Evolutionary conservation across 2,329 filamentous ascomycete species (phyloP).

Genomic region (Alternaria sp.): DNA sequence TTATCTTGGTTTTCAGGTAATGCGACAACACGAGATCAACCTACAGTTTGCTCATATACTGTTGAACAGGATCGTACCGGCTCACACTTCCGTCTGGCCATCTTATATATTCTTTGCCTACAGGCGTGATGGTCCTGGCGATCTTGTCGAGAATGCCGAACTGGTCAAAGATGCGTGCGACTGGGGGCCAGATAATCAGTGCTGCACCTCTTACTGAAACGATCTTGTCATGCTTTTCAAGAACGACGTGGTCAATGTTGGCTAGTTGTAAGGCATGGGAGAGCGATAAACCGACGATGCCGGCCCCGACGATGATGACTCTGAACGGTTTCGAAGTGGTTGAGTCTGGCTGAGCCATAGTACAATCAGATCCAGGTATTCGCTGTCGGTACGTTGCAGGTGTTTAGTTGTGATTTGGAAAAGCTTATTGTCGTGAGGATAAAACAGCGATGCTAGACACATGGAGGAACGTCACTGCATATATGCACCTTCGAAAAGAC

Average conservation of each 20-base stretch:
- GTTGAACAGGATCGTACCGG: not conserved
- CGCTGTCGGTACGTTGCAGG: not conserved
- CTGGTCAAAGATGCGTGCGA: slow-evolving; percentile 34
- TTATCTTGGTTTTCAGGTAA: not conserved
- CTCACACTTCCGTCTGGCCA: slow-evolving; percentile 26
- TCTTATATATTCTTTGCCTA: slow-evolving; percentile 15
- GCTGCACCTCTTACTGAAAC: slow-evolving; percentile 32
- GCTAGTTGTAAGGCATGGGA: slow-evolving; percentile 30
- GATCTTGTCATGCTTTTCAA: slow-evolving; percentile 33
- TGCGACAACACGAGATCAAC: not conserved
- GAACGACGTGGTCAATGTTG: slow-evolving; percentile 34
- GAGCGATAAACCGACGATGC: slow-evolving; percentile 29
- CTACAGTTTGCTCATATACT: slow-evolving; percentile 6
- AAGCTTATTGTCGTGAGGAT: not conserved
- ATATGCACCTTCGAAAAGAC: not conserved
- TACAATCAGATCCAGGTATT: not conserved
- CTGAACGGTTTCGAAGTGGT: slow-evolving; percentile 18
- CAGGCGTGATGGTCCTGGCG: slow-evolving; percentile 12
- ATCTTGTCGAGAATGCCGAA: slow-evolving; percentile 29
- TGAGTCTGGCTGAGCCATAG: not conserved
- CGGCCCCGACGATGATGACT: slow-evolving; percentile 30
- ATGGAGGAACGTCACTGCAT: not conserved
- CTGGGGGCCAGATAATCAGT: slow-evolving; percentile 30
- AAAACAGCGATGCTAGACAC: not conserved
- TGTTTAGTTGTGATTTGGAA: not conserved